Evolutionary conservation across 108 stramenopile species (phyloP).

Genomic region (Cyclostephanos tholiformis): DNA sequence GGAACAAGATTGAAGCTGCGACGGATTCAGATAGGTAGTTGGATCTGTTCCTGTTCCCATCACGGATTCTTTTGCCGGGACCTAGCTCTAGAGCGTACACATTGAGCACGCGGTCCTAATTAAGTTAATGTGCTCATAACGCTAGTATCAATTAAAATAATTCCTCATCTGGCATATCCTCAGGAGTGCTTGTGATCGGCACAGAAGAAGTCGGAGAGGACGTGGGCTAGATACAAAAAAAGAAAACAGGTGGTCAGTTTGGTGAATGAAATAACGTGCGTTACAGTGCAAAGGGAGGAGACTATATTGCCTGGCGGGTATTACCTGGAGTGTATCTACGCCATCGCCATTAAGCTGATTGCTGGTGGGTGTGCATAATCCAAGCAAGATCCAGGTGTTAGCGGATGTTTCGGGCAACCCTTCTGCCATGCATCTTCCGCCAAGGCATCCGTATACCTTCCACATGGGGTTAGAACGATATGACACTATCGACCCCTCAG

Average conservation of each 20-base stretch:
- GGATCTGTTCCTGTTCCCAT: too few species aligned
- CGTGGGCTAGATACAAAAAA: too few species aligned
- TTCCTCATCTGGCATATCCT: neutral
- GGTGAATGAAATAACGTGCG: too few species aligned
- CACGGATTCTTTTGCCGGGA: too few species aligned
- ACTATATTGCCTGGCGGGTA: neutral
- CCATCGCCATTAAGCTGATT: neutral
- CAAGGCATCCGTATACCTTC: neutral
- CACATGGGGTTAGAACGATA: neutral
- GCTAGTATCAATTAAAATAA: neutral
- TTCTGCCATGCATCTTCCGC: neutral
- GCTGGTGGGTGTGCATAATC: neutral
- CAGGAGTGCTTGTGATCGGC: neutral
- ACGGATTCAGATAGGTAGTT: too few species aligned
- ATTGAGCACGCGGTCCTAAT: too few species aligned
- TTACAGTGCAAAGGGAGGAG: too few species aligned
- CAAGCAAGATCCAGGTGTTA: neutral
- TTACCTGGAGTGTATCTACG: neutral
- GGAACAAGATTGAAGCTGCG: too few species aligned
- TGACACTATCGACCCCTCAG: neutral
- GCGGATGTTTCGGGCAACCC: neutral
- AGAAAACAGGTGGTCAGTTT: too few species aligned
- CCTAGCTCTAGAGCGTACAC: too few species aligned
- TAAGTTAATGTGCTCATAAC: neutral
- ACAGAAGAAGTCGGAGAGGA: too few species aligned